Base-by-base conservation (phyloP, 2,329 filamentous ascomycete genomes). In the Aspergillus intermedius region DNA sequence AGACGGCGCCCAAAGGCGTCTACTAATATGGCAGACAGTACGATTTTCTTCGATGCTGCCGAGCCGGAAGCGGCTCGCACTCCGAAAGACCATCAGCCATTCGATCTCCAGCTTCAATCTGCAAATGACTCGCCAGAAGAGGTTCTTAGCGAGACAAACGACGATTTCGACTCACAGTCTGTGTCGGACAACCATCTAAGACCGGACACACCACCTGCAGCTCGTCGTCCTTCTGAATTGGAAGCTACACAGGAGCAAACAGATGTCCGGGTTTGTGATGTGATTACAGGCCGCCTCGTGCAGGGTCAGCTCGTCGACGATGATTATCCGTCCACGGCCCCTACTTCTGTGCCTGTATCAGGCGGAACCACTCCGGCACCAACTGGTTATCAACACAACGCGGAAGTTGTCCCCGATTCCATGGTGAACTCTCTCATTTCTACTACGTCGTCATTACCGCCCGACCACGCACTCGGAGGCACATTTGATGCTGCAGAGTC, bases 241-340 rank as follows among this genome's bases (percentile, higher is more conserved):
- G 71, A 75, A 46, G 62, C 68, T 42, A 68, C 66, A 30, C 66
- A 75, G 45, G 71, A 83, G 51, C 90, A 87, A 60, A 87, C 85
- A 47, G 89, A 95, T 60, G 81, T 88, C 65, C 85, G 88, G 49
- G 89, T 88, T 15, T 81, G 85, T 37, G 91, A 97, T 65, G 91
- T 98, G 43, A 94, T 91, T 39, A 91, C 91, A 50, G 91, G 89
- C 8, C 85, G 93, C 46, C 77, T 98, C 40, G 82, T 97, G 7
- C 90, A 96, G 59, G 93, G 93, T 12, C 93, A 97, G 65, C 86
- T 98, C 57, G 93, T 98, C 9, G 88, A 95, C 54, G 93, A 96
- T 64, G 87, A 95, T 64, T 91, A 90, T 62, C 86, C 87, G 2
- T 95, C 90, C 1, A 86, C 89, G 13, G 77, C 79, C 42, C 76